Percentiles rank a stretch among this genome's conserved stretches.
phyloP scores from a whole-genome alignment of 83 land plant genomes.

The Picea abies region DNA sequence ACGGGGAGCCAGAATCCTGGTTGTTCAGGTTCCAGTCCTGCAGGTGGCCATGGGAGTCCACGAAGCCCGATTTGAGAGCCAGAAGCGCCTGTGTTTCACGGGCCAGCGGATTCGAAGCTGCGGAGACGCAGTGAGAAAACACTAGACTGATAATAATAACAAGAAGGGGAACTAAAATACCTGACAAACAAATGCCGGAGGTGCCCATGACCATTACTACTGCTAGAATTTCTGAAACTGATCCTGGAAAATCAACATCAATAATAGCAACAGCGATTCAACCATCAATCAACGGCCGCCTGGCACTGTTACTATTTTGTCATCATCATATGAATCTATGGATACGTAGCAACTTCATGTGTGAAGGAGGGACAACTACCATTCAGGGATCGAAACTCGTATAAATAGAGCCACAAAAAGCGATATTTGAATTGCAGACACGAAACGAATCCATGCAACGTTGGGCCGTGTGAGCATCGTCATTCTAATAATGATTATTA shows the following conservation, averaged over 20 bases:
- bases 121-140: background rate
- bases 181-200: background rate
- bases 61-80: constrained; percentile 49
- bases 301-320: too few species aligned
- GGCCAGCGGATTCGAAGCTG: background rate
- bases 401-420: background rate
- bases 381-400: background rate
- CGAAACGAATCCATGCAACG: constrained; percentile 11
- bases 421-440: background rate
- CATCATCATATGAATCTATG: background rate
- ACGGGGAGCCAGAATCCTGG: constrained; percentile 33
- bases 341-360: background rate
- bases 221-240: too few species aligned
- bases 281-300: too few species aligned
- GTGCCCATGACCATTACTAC: too few species aligned
- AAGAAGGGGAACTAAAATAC: background rate
- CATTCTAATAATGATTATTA: too few species aligned
- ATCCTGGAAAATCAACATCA: too few species aligned
- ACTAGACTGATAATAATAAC: background rate
- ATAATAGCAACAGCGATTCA: too few species aligned
- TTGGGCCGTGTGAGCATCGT: background rate
- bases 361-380: background rate
- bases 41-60: constrained; percentile 4
- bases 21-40: constrained; percentile 31
- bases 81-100: constrained; percentile 23